Conservation (phyloP, 129 eudicot species). For the Pulicaria dysenterica region DNA sequence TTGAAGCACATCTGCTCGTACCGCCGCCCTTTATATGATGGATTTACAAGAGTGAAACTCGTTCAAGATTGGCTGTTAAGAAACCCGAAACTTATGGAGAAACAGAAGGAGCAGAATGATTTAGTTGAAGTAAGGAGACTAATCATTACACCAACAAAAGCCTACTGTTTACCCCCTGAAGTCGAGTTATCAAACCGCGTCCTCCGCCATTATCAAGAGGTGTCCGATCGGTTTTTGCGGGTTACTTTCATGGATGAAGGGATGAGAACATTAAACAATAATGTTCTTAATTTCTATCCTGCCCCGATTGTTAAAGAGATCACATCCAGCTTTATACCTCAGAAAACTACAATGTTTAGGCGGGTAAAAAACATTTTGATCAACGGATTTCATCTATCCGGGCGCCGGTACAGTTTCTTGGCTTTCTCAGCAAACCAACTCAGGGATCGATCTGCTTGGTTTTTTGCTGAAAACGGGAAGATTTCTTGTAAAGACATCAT, state of each 20-base stretch:
- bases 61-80: constrained; percentile 19
- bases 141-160: constrained; percentile 21
- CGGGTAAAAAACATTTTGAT: constrained; percentile 11
- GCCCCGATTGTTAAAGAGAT: constrained; percentile 10
- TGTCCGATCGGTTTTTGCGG: constrained; percentile 14
- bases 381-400: constrained; percentile 15
- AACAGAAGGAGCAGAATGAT: constrained; percentile 3
- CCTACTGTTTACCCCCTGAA: constrained; percentile 19
- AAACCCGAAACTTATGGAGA: constrained; percentile 12
- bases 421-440: constrained; percentile 22
- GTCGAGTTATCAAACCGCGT: constrained; percentile 22
- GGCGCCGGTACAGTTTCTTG: constrained; percentile 7
- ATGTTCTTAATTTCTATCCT: constrained; percentile 15
- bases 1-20: constrained; percentile 15
- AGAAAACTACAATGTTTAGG: constrained; percentile 16
- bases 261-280: constrained; percentile 17
- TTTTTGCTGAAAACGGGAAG: constrained; percentile 14
- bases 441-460: constrained; percentile 17
- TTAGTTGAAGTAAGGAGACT: constrained; percentile 15
- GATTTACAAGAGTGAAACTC: constrained; percentile 10
- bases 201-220: constrained; percentile 11
- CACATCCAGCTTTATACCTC: neutral
- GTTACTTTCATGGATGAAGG: constrained; percentile 24
- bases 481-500: constrained; percentile 6
- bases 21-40: constrained; percentile 13